Conservation (phyloP, 768 basidiomycete species). For the Phlegmacium glaucopus region DNA sequence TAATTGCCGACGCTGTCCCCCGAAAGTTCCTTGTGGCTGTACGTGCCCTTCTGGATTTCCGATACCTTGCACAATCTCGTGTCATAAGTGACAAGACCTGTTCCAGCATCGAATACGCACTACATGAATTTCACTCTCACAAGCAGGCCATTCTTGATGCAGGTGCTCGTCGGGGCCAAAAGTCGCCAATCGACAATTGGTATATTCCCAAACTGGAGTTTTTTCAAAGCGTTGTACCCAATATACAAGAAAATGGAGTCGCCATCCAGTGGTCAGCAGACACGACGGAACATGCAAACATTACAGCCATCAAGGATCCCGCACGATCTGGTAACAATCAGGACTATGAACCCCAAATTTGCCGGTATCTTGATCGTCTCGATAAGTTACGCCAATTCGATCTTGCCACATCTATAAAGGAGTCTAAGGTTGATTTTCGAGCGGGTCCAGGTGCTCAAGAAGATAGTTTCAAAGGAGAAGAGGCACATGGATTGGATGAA, state of each 20-base stretch:
- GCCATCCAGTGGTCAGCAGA: slow-evolving; percentile 34
- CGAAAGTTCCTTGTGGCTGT: slow-evolving; percentile 27
- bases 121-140: slow-evolving; percentile 30
- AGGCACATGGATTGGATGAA: too few relatives aligned
- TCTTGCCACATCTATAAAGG: slow-evolving; percentile 16
- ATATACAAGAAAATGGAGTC: slow-evolving; percentile 25
- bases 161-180: slow-evolving; percentile 23
- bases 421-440: slow-evolving; percentile 7
- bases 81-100: slow-evolving; percentile 18
- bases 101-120: slow-evolving; percentile 13
- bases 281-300: slow-evolving; percentile 29
- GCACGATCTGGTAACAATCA: too few relatives aligned
- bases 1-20: slow-evolving; percentile 32
- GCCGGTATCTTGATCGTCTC: too few relatives aligned
- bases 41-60: slow-evolving; percentile 33
- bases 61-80: slow-evolving; percentile 30
- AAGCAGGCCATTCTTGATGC: slow-evolving; percentile 31
- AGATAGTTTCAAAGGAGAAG: background rate
- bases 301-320: slow-evolving; percentile 29
- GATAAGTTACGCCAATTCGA: slow-evolving; percentile 27
- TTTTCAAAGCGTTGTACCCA: slow-evolving; percentile 27
- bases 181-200: slow-evolving; percentile 28
- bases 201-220: slow-evolving; percentile 41
- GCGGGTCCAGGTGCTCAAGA: background rate
- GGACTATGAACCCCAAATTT: too few relatives aligned